These are phyloP conservation scores for Populus hybrid DNA, from an alignment of 441 rosid species.

Conservation along the genomic window DNA sequence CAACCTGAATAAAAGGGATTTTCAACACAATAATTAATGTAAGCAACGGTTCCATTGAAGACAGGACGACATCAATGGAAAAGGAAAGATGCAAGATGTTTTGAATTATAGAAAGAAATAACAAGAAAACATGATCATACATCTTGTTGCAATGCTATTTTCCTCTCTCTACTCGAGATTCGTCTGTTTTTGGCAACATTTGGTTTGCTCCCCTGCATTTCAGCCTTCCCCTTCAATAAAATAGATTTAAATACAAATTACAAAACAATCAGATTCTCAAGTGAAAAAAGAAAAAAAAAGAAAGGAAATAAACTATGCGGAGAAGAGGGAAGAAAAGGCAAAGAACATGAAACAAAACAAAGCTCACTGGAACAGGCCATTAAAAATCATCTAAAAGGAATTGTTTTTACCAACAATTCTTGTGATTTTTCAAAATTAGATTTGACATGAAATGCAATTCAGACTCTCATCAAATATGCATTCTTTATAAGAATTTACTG, in stretches of 20 bases:
- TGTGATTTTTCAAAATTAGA: background rate
- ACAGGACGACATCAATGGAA: background rate
- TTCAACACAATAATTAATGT: conserved; percentile 1
- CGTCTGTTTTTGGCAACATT: conserved; percentile 27
- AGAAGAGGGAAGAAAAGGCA: background rate
- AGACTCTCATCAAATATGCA: conserved; percentile 16
- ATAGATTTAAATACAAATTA: background rate
- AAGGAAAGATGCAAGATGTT: conserved; percentile 1
- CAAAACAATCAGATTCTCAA: background rate
- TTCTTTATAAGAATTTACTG: conserved; percentile 12
- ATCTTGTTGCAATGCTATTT: conserved; percentile 69
- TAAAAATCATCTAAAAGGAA: background rate
- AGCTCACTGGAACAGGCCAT: background rate
- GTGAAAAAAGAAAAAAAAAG: background rate
- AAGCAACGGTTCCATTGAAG: background rate
- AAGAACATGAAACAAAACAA: background rate
- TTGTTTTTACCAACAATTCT: too few species aligned
- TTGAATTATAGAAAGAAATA: background rate
- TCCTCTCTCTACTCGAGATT: conserved; percentile 42
- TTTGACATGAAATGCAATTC: conserved; percentile 10
- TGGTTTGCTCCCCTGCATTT: conserved; percentile 42
- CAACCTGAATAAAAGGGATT: conserved; percentile 46
- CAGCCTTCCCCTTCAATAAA: conserved; percentile 33
- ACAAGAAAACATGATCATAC: conserved; percentile 25
- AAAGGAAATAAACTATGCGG: background rate